Evolutionary conservation across 805 yeast genomes (phyloP).

Genomic region (Metschnikowia similis): DNA sequence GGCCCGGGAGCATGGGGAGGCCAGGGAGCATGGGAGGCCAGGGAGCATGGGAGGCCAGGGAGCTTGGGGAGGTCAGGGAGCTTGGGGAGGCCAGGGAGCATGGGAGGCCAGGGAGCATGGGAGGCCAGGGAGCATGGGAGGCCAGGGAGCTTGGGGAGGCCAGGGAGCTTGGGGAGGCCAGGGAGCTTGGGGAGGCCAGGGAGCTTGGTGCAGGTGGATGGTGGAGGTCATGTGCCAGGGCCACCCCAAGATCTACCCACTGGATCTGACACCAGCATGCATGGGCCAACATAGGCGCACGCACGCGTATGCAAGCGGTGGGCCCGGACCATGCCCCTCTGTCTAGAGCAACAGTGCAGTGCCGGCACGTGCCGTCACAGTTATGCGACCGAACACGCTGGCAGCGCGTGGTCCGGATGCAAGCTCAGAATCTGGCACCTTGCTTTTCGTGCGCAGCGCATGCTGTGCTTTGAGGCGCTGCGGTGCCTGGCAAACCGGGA

Average conservation of each 20-base stretch:
- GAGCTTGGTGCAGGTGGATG: too few species aligned
- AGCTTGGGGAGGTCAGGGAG: too few species aligned
- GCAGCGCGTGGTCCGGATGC: conserved; percentile 2
- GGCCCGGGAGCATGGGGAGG: too few species aligned
- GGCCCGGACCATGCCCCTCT: not conserved
- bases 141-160: too few species aligned
- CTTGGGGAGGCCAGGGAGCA: too few species aligned
- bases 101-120: too few species aligned
- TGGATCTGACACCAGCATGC: conserved; percentile 4
- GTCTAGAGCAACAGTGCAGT: not conserved
- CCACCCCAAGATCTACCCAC: not conserved
- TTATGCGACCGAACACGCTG: conserved; percentile 3
- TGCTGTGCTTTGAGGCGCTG: conserved; percentile 2
- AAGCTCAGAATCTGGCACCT: conserved; percentile 1
- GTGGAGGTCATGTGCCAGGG: not conserved
- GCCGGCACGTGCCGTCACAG: not conserved
- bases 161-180: too few species aligned
- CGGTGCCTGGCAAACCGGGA: not conserved
- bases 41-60: too few species aligned
- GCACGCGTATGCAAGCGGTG: conserved; percentile 4
- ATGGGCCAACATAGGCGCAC: conserved; percentile 3
- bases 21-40: too few species aligned
- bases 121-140: too few species aligned
- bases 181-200: too few species aligned
- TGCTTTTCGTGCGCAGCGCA: conserved; percentile 5